These are phyloP conservation scores for Naganishia sp. DNA, from an alignment of 1,284 basidiomycete species.

Conservation along the genomic window DNA sequence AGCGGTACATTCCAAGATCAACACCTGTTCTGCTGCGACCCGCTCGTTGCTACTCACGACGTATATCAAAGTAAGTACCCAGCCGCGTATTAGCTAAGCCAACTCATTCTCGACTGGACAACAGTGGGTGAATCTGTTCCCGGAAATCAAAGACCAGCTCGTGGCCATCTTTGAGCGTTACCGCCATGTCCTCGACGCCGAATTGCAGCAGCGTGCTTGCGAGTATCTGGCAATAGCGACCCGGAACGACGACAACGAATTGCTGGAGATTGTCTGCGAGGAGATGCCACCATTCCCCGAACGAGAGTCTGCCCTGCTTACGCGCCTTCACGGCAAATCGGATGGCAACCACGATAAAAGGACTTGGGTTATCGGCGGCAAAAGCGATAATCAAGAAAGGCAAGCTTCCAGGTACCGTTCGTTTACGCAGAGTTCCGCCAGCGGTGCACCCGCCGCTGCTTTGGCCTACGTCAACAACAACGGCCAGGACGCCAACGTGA, in stretches of 20 bases:
- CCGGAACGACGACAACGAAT: conserved; percentile 81
- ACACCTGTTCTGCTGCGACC: conserved; percentile 89
- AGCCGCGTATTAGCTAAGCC: background rate
- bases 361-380: conserved; percentile 93
- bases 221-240: conserved; percentile 86
- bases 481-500: conserved; percentile 50
- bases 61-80: conserved; percentile 77
- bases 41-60: conserved; percentile 91
- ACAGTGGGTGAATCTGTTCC: conserved; percentile 87
- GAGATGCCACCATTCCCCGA: conserved; percentile 99
- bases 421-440: conserved; percentile 49
- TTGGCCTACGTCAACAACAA: conserved; percentile 20
- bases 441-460: conserved; percentile 14
- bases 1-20: conserved; percentile 89
- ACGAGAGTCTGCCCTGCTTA: conserved; percentile 84
- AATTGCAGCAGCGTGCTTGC: conserved; percentile 97
- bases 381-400: conserved; percentile 80
- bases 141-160: conserved; percentile 93
- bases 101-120: background rate
- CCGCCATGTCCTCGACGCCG: conserved; percentile 93
- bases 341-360: conserved; percentile 89
- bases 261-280: conserved; percentile 92
- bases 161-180: conserved; percentile 97
- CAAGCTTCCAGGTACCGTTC: conserved; percentile 61
- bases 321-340: conserved; percentile 81